Base-by-base conservation (phyloP, 2,329 filamentous ascomycete genomes). In the Helotiales sp. region DNA sequence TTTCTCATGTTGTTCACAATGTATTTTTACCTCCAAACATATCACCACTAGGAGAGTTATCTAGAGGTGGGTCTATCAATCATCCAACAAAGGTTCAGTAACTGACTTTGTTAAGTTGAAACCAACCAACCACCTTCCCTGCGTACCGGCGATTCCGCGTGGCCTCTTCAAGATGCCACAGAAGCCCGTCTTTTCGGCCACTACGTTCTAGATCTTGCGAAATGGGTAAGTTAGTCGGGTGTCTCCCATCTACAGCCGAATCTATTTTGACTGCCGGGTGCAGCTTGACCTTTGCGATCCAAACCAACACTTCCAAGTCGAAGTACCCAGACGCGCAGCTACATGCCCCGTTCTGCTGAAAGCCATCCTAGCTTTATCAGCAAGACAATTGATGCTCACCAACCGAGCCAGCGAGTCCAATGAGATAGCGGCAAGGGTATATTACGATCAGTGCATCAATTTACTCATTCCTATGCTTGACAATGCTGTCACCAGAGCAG, bases 361-460 rank as follows among this genome's bases (percentile, higher is more conserved):
- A 63, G 85, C 86, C 24, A 86, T 88, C 28, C 81, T 87, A 49
- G 86, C 86, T 1, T 78, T 87, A 3, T 83, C 86, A 0, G 83
- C 85, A 2, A 79, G 85, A 43, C 86, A 88, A 71, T 75, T 87
- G 43, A 85, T 82, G 55, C 79, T 85, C 34, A 81, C 81, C 13
- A 57, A 37, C 15, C 30, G 30, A 40, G 30, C 30, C 11, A 79
- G 78, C 28, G 74, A 78, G 24, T 85, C 83, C 70, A 82, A 87
- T 70, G 79, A 80, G 0, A 79, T 83, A 15, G 81, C 83, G 2
- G 83, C 84, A 2, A 83, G 85, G 57, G 77, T 79, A 17, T 87
- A 88, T 67, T 83, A 87, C 65, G 80, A 84, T 58, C 80, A 83
- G 63, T 88, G 86, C 68, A 78, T 88, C 20, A 81, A 80, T 20